A percentile compares a stretch with the other conserved stretches of the same genome.
Conservation (phyloP, 2,329 filamentous ascomycete species). For the Beauveria asiatica region DNA sequence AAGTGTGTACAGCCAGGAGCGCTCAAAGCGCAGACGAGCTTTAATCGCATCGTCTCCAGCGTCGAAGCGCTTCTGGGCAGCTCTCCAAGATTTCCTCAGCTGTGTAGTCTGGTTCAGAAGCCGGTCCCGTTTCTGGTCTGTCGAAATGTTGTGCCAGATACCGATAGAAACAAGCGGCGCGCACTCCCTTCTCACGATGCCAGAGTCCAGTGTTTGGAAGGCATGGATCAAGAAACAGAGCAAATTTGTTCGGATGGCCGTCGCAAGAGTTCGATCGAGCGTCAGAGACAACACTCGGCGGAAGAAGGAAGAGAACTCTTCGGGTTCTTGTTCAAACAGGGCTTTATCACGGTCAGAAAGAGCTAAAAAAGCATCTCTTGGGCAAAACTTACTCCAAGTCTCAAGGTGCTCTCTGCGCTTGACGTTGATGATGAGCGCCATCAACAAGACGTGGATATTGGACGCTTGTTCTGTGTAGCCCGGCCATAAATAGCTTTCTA, state of each 20-base stretch:
- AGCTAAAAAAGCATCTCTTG: background rate
- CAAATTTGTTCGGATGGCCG: slow-evolving; percentile 68
- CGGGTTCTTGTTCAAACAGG: slow-evolving; percentile 66
- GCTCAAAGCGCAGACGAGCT: slow-evolving; percentile 76
- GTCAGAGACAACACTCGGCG: slow-evolving; percentile 82
- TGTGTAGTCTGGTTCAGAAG: slow-evolving; percentile 66
- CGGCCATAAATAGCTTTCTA: slow-evolving; percentile 78
- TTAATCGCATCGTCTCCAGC: slow-evolving; percentile 73
- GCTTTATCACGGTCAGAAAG: slow-evolving; percentile 34
- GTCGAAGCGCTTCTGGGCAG: slow-evolving; percentile 77
- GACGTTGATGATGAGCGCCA: slow-evolving; percentile 77
- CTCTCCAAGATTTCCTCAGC: slow-evolving; percentile 83
- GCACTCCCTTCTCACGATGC: slow-evolving; percentile 88
- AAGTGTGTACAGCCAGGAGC: slow-evolving; percentile 86
- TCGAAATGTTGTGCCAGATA: slow-evolving; percentile 89
- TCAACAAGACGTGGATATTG: slow-evolving; percentile 82
- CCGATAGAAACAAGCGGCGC: slow-evolving; percentile 90
- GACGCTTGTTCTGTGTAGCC: slow-evolving; percentile 82
- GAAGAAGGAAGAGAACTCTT: slow-evolving; percentile 83
- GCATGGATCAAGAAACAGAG: slow-evolving; percentile 82
- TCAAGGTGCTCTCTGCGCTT: slow-evolving; percentile 82
- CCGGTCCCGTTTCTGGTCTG: slow-evolving; percentile 62
- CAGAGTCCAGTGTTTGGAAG: slow-evolving; percentile 88
- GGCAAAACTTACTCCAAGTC: slow-evolving; percentile 61
- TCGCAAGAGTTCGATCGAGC: slow-evolving; percentile 59